These are phyloP conservation scores for Malus sylvestris DNA, from an alignment of 306 rosid species.

Conservation along the genomic window DNA sequence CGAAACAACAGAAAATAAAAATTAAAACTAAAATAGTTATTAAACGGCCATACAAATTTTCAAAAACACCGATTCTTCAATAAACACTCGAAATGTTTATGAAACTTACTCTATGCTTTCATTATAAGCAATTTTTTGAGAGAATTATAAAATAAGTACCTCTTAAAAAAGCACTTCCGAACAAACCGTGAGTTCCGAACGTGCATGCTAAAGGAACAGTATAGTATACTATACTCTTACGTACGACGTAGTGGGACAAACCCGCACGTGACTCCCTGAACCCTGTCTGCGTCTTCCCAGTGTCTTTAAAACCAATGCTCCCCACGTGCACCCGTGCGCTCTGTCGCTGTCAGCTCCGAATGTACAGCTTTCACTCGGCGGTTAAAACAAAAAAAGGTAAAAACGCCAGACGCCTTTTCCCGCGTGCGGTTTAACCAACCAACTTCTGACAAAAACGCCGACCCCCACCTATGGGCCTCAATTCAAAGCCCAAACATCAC, in stretches of 20 bases:
- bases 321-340: neutral
- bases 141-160: neutral
- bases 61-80: neutral
- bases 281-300: neutral
- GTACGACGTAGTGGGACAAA: neutral
- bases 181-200: neutral
- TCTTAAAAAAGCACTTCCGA: rapidly evolving
- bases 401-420: neutral
- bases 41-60: too few species aligned
- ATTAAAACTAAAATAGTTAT: too few species aligned
- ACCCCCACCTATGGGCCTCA: neutral
- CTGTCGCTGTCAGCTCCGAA: neutral
- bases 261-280: neutral
- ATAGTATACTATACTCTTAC: neutral
- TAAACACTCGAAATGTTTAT: neutral
- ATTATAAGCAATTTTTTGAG: neutral
- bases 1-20: too few species aligned
- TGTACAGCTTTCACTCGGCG: neutral
- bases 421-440: neutral
- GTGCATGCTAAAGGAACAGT: neutral
- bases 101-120: neutral
- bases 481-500: neutral
- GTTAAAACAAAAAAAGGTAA: neutral
- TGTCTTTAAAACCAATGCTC: neutral
- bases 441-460: neutral